Percentiles rank a stretch among this genome's conserved stretches.
These are phyloP conservation scores for Trichoderma cornu-damae DNA, from an alignment of 2,329 filamentous ascomycete genomes.

Conservation along the genomic window DNA sequence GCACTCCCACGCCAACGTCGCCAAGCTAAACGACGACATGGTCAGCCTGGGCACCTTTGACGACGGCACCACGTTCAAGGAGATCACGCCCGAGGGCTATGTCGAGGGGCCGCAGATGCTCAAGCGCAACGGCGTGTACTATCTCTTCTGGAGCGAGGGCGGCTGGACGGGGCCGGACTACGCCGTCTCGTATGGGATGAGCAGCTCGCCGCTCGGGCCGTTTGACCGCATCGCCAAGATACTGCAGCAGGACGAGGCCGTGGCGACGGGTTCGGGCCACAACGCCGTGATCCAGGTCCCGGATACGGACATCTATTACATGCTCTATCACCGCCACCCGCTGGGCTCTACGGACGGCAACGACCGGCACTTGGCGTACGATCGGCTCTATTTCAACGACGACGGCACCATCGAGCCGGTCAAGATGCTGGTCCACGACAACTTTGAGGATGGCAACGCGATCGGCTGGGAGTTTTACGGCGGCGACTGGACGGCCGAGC, in stretches of 20 bases:
- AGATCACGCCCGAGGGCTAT: slow-evolving; percentile 42
- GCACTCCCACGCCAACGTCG: slow-evolving; percentile 37
- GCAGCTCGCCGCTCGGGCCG: slow-evolving; percentile 35
- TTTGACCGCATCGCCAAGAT: slow-evolving; percentile 39
- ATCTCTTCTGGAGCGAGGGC: slow-evolving; percentile 45
- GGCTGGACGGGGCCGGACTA: slow-evolving; percentile 46
- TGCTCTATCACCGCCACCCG: slow-evolving; percentile 43
- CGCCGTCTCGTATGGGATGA: slow-evolving; percentile 42
- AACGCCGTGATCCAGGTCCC: slow-evolving; percentile 42
- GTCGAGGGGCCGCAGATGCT: slow-evolving; percentile 39
- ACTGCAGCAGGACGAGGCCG: slow-evolving; percentile 36
- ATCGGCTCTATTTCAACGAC: slow-evolving; percentile 43
- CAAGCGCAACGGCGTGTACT: slow-evolving; percentile 41
- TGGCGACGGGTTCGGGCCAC: slow-evolving; percentile 42
- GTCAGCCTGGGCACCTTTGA: slow-evolving; percentile 39
- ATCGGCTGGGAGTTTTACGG: slow-evolving; percentile 34
- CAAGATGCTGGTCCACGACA: slow-evolving; percentile 41
- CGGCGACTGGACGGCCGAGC: slow-evolving; percentile 9
- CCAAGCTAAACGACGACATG: slow-evolving; percentile 40
- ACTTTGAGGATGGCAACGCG: slow-evolving; percentile 38
- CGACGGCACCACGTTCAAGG: slow-evolving; percentile 36
- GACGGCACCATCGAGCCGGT: slow-evolving; percentile 40
- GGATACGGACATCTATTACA: slow-evolving; percentile 43
- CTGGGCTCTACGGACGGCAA: slow-evolving; percentile 42
- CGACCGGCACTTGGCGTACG: slow-evolving; percentile 44